Conservation (phyloP, 441 rosid species). For the Corymbia citriodora region DNA sequence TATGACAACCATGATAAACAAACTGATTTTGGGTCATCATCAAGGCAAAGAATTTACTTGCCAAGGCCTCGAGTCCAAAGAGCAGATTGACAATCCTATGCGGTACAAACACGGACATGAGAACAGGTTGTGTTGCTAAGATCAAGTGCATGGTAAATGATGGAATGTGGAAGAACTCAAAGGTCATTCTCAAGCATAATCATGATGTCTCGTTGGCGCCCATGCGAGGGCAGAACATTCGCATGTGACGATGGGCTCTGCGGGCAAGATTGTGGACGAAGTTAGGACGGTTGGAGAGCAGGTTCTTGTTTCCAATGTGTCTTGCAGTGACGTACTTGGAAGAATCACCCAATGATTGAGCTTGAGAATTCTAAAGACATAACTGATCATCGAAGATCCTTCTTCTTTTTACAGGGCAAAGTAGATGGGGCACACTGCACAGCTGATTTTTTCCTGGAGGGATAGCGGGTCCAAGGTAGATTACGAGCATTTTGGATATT, state of each 20-base stretch:
- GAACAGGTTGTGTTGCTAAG: background rate
- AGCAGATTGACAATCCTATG: no score
- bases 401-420: background rate
- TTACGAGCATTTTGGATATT: no score
- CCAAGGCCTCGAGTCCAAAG: no score
- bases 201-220: background rate
- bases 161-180: background rate
- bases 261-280: no score
- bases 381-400: background rate
- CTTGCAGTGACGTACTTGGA: background rate
- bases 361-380: background rate
- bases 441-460: background rate
- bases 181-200: background rate
- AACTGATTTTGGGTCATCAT: no score
- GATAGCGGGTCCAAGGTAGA: background rate
- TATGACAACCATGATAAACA: no score
- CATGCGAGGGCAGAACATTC: background rate
- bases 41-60: no score
- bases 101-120: background rate
- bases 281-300: no score
- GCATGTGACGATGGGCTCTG: no score
- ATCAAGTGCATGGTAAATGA: background rate
- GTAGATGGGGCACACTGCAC: background rate
- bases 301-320: no score
- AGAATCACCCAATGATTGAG: background rate